Conservation (phyloP, 2,329 filamentous ascomycete genomes). For the Curvularia lunata region DNA sequence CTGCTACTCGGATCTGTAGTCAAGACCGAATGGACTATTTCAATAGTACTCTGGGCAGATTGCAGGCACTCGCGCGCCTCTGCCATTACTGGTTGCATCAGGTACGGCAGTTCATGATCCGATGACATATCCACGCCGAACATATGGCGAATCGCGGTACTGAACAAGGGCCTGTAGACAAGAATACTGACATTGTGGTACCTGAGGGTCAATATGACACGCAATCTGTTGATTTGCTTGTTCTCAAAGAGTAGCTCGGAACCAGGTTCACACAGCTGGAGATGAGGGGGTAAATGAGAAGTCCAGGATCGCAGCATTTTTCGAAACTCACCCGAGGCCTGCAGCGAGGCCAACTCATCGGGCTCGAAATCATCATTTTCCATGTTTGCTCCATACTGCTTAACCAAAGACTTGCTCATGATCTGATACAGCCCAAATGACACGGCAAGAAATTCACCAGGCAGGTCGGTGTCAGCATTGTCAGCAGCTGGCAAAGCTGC, state of each 20-base stretch:
- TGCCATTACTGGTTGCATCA: not conserved
- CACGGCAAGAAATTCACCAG: conserved; percentile 10
- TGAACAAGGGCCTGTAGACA: not conserved
- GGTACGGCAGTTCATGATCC: not conserved
- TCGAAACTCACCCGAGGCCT: not conserved
- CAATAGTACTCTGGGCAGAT: not conserved
- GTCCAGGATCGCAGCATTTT: not conserved
- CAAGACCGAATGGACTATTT: not conserved
- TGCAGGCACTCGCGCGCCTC: not conserved
- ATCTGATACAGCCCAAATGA: conserved; percentile 6
- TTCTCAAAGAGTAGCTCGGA: not conserved
- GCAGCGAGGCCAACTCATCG: not conserved
- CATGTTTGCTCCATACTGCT: not conserved
- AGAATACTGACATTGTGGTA: not conserved
- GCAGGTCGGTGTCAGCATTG: not conserved
- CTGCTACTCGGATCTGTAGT: not conserved
- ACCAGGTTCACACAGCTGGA: not conserved
- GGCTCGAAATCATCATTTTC: not conserved
- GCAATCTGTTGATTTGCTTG: not conserved
- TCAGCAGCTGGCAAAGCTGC: not conserved
- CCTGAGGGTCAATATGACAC: not conserved
- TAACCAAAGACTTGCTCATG: not conserved
- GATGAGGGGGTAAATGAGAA: not conserved
- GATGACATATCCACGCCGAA: not conserved
- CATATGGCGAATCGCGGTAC: not conserved